Evolutionary conservation across 805 yeast species (phyloP), one percentile per base, ranked within the genome.

Genomic region (Myxozyma sirexii): DNA sequence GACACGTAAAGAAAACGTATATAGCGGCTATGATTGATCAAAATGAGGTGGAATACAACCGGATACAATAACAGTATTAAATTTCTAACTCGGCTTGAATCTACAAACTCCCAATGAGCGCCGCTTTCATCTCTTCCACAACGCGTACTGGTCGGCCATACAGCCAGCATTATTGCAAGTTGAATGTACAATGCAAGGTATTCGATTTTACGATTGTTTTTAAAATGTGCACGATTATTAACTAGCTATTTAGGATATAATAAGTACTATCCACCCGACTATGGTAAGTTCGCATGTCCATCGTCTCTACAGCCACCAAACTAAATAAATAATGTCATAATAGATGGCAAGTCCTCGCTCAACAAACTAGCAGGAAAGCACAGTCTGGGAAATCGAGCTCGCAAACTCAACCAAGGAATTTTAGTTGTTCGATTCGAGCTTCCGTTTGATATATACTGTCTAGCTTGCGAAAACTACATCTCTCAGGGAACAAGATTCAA

Each of bases 261-360:
- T 56, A 69, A 70, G 47, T 72, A 72, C 54, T 70, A 69, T 58
- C 75, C 75, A 3, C 75, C 75, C 7, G 75, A 72, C 29, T 70
- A 71, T 52, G 72, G 71, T 68, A 63, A 7, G 68, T 54, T 17
- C n/a, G n/a, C n/a, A n/a, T n/a, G n/a, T n/a, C n/a, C n/a, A n/a
- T n/a, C n/a, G n/a, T n/a, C n/a, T n/a, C n/a, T n/a, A n/a, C n/a
- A n/a, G n/a, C n/a, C n/a, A n/a, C n/a, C n/a, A n/a, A n/a, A n/a
- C n/a, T n/a, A n/a, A n/a, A n/a, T n/a, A n/a, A n/a, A n/a, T n/a
- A n/a, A n/a, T n/a, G n/a, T n/a, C n/a, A n/a, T n/a, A 5, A 12
- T 47, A 69, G 73, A 71, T 65, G 74, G 74, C 17, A 69, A 67
- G 48, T 59, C 63, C 19, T 54, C 67, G 13, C 60, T 68, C 21